These are phyloP conservation scores for Kazachstania psychrophila DNA, from an alignment of 805 yeast genomes.

Conservation along the genomic window DNA sequence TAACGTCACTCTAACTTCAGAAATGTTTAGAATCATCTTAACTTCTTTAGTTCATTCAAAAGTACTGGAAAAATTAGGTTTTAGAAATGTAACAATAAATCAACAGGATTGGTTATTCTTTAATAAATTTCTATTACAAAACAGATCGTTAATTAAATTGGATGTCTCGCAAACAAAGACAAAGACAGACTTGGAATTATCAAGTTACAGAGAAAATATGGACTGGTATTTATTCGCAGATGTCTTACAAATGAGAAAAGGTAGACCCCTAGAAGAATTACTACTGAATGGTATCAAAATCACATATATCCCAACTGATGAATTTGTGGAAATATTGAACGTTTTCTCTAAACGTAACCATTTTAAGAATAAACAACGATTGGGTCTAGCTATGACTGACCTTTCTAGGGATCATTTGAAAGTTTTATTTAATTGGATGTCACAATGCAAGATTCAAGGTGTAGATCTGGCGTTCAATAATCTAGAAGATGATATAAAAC, in stretches of 20 bases:
- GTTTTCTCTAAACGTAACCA: slow-evolving; percentile 41
- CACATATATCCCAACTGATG: slow-evolving; percentile 36
- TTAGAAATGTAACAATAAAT: slow-evolving; percentile 70
- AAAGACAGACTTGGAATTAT: slow-evolving; percentile 28
- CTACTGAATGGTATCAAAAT: slow-evolving; percentile 71
- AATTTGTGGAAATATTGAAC: slow-evolving; percentile 46
- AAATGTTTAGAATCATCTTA: slow-evolving; percentile 68
- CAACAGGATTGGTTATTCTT: slow-evolving; percentile 67
- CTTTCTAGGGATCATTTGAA: slow-evolving; percentile 50
- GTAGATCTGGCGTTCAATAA: slow-evolving; percentile 82
- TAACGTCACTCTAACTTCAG: slow-evolving; percentile 63
- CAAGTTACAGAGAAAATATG: slow-evolving; percentile 55
- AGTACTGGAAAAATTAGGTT: slow-evolving; percentile 59
- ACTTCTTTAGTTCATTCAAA: slow-evolving; percentile 59
- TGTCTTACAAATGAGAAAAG: slow-evolving; percentile 58
- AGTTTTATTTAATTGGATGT: slow-evolving; percentile 51
- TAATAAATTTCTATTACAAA: slow-evolving; percentile 64
- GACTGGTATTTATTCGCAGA: slow-evolving; percentile 76
- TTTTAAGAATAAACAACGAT: slow-evolving; percentile 28
- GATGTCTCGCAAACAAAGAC: slow-evolving; percentile 61
- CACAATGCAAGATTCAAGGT: slow-evolving; percentile 40
- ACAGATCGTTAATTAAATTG: slow-evolving; percentile 45
- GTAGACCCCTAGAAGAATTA: slow-evolving; percentile 57
- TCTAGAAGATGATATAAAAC: slow-evolving; percentile 30
- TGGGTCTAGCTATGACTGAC: slow-evolving; percentile 74